phyloP scores from a whole-genome alignment of 441 rosid genomes.

The Brassica hybrid region DNA sequence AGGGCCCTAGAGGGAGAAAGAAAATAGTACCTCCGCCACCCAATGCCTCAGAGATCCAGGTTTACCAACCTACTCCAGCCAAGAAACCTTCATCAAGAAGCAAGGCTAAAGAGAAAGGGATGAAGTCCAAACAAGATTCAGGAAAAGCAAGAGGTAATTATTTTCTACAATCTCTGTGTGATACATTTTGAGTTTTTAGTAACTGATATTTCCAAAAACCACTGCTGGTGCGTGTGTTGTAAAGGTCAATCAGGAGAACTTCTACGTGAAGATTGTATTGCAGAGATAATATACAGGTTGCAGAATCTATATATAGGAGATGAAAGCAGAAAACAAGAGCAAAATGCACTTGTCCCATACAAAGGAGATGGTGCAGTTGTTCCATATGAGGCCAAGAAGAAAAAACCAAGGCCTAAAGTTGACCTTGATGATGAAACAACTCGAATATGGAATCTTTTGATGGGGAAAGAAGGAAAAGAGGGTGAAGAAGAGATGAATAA shows the following conservation, averaged over 20 bases:
- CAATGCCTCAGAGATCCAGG: slow-evolving; percentile 44
- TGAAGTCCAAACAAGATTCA: slow-evolving; percentile 39
- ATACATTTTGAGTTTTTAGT: slow-evolving; percentile 28
- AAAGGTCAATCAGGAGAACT: slow-evolving; percentile 50
- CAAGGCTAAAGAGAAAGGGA: slow-evolving; percentile 46
- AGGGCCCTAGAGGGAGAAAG: slow-evolving; percentile 41
- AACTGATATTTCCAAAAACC: slow-evolving; percentile 24
- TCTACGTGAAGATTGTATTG: slow-evolving; percentile 42
- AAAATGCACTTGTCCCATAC: slow-evolving; percentile 67
- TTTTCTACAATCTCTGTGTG: slow-evolving; percentile 28
- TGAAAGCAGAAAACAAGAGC: slow-evolving; percentile 42
- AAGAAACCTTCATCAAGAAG: slow-evolving; percentile 41
- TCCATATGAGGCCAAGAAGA: slow-evolving; percentile 63
- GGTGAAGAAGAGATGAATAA: slow-evolving; percentile 54
- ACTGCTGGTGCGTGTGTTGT: slow-evolving; percentile 12
- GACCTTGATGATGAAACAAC: slow-evolving; percentile 89
- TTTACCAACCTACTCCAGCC: slow-evolving; percentile 33
- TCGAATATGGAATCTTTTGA: slow-evolving; percentile 85
- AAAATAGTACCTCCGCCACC: slow-evolving; percentile 36
- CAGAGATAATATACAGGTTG: slow-evolving; percentile 56
- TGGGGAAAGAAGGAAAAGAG: slow-evolving; percentile 74
- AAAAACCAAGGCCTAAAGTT: slow-evolving; percentile 82
- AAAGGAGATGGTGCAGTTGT: slow-evolving; percentile 61
- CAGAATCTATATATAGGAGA: slow-evolving; percentile 55
- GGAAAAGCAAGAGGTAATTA: slow-evolving; percentile 56